Evolutionary conservation across 345 rosid genomes (phyloP), one percentile per base, ranked within the genome.

Genomic region (Rhodamnia argentea): DNA sequence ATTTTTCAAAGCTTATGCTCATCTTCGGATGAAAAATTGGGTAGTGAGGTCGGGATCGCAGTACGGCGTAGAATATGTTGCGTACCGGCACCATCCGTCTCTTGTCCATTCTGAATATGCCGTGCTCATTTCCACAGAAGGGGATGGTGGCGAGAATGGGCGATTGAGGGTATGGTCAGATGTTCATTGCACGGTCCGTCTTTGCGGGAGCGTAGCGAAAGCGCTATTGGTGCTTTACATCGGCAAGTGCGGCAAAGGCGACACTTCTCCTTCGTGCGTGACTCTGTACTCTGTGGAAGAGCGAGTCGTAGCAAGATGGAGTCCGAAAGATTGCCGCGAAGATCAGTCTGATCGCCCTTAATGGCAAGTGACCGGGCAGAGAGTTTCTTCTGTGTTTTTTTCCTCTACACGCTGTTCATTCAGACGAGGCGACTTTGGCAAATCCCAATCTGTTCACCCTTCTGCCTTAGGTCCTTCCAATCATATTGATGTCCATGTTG

Each of bases 31-130:
- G 8, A 96, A 92, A 87, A 97, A 95, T 88, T 95, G 98, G 99
- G 94, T 96, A 64, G 90, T 96, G 84, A 91, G 95, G 88, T 90
- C 93, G 0, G 99, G 99, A 59, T 89, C 90, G 24, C 96, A 92
- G 86, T 97, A 93, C 84, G 98, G 98, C 51, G 97, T 94, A 50
- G 96, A 97, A 84, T 95, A 89, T 82, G 98, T 94, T 81, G 98
- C 95, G 2, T 96, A 97, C 85, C 91, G 91, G 32, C 98, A 96
- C 84, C 97, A 95, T 86, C 99, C 99, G 0, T 92, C 96, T 83
- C 89, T 95, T 75, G 99, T 97, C 78, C 99, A 96, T 90, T 93
- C 99, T n/a, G 96, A 96, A 62, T 96, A 91, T 86, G 95, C 96
- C 1, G 96, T 96, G 75, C 86, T 95, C 76, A 90, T 92, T 86